Base-by-base conservation (phyloP, 1,284 basidiomycete species). In the Irpex sp. region DNA sequence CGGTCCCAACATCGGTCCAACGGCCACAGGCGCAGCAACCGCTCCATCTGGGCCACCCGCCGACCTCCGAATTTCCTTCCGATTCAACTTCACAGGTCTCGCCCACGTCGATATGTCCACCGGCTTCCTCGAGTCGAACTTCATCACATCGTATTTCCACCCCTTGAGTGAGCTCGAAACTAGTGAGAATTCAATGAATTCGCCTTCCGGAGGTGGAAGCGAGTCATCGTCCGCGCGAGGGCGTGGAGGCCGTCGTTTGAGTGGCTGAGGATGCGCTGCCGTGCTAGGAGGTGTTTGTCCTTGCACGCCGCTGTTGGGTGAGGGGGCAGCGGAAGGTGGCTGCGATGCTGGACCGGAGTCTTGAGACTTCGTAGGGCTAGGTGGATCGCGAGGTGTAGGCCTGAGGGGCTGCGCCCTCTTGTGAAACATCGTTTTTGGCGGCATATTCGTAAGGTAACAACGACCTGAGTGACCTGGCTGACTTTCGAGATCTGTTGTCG, bases 101-200 rank as follows among this genome's bases (percentile, higher is more conserved):
- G 78, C 72, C 90, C 90, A 92, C 31, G 75, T 73, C 60, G 79
- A 79, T 63, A 91, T 80, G 68, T 92, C 89, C 59, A 90, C 77
- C 15, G 80, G 75, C 69, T 87, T 88, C 63, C 88, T 82, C 56
- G 87, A 85, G 72, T 91, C 89, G 72, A 92, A 90, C 75, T 91
- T 91, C 87, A 92, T 90, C 61, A 92, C 86, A 74, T 92, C 89
- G 79, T 92, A 93, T 72, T 89, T 92, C 90, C 90, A 93, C 47
- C 88, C 90, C 71, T 90, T 89, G 69, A 88, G 82, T 19, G 85
- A 83, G 46, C 89, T 88, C 4, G 90, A 91, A 75, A 91, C 82
- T 70, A 93, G 82, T 70, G 82, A 83, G 77, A 83, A 93, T 72
- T 93, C 91, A 63, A 83, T 79, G 75, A 77, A 91, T 0, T 84